Evolutionary conservation across 177 flowering plant genomes (phyloP), one percentile per base, ranked within the genome.

Genomic region (Vitis hybrid): DNA sequence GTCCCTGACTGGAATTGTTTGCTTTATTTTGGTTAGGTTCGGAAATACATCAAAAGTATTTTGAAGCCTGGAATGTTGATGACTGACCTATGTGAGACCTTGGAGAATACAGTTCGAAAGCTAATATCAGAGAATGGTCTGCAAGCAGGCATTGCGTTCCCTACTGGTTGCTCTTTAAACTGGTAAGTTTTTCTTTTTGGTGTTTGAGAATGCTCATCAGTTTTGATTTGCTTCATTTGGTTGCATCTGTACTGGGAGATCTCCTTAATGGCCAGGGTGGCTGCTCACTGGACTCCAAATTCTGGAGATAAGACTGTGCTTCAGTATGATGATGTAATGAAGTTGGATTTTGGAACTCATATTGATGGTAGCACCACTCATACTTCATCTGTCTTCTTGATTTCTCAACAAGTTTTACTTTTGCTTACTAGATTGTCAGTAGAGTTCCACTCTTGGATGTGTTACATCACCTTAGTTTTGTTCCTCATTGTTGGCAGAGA

Each of bases 241-340:
- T 34, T 73, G 57, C 45, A 23, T 23, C 17, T 59, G 11, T 40
- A 54, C 19, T 49, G 56, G 26, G 64, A 52, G 1, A 11, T 56
- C 55, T 70, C 50, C 62, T 57, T 52, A 48, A 15, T 64, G 64
- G 17, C 54, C 77, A 93, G 99, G 97, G 97, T 95, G 82, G 99
- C 99, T 60, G 99, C 99, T 52, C 99, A 95, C 49, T 95, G 99
- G 99, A 95, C 99, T 32, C 99, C 99, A 70, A 95, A 95, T 77
- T 68, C 94, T 62, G 98, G 99, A 68, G 99, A 95, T 83, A 91
- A 88, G 74, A 95, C 99, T 72, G 97, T 95, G 32, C 94, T 95
- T 74, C 93, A 91, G 82, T 90, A 93, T 81, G 97, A 95, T 82
- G 99, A 95, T 82, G 99, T 95, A 59, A 95, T 95, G 99, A 95